Evolutionary conservation across 2,329 filamentous ascomycete genomes (phyloP), one percentile per base, ranked within the genome.

Genomic region (Colletotrichum noveboracense): DNA sequence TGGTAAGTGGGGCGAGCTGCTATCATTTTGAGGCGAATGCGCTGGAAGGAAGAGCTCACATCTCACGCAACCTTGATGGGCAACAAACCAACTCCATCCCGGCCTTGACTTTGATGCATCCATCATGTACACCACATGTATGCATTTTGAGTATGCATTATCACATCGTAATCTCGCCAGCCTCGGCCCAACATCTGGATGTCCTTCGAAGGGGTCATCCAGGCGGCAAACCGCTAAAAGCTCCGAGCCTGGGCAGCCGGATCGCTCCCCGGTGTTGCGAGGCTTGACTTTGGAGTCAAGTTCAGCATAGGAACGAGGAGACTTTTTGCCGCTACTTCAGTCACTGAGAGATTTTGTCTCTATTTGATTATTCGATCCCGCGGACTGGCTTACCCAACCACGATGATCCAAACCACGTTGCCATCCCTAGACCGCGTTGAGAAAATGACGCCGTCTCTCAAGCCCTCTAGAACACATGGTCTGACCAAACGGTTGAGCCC

Each of bases 331-430:
- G n/a, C 10, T 0, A 13, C n/a, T 0, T 21, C n/a, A 7, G 43
- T 52, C 43, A 21, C n/a, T 7, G 6, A 21, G n/a, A 52, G 18
- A 52, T 21, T 52, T 1, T n/a, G n/a, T n/a, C n/a, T n/a, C n/a
- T n/a, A n/a, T n/a, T n/a, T n/a, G n/a, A n/a, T n/a, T n/a, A n/a
- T n/a, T 21, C 9, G n/a, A 12, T 7, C 1, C 12, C n/a, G 43
- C 43, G n/a, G 12, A 21, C n/a, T 21, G 6, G 18, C n/a, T 48
- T 7, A 1, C 43, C 43, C 10, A 5, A 7, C n/a, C 43, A 7
- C 43, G n/a, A 1, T 21, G 2, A 13, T 21, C 38, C 38, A n/a
- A 48, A 1, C 18, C 38, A n/a, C 38, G 0, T n/a, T n/a, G 0
- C 18, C 18, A 4, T 48, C 18, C 18, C 5, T 7, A 48, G 18